Evolutionary conservation across 2,329 filamentous ascomycete species (phyloP).

Genomic region (Fusarium nelsonii): DNA sequence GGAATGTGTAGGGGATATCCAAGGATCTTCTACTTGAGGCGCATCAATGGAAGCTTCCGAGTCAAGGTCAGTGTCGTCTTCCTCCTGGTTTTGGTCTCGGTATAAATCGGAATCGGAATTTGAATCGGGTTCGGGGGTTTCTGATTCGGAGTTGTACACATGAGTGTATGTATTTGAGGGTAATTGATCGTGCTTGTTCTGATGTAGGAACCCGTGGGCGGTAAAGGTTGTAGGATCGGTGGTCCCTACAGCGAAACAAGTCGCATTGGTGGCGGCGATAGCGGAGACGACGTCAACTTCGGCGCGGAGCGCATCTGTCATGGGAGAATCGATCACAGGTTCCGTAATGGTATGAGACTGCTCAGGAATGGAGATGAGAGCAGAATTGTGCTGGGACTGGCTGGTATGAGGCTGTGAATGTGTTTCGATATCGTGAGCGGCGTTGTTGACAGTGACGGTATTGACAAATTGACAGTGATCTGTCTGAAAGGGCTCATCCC

Average conservation of each 20-base stretch:
- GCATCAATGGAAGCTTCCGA: slow-evolving; percentile 17
- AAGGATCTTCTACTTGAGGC: slow-evolving; percentile 17
- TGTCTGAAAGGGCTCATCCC: slow-evolving; percentile 42
- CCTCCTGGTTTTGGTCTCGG: slow-evolving; percentile 13
- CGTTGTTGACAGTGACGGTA: slow-evolving; percentile 14
- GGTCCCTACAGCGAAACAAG: slow-evolving; percentile 24
- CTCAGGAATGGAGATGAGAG: slow-evolving; percentile 7
- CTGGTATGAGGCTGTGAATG: slow-evolving; percentile 19
- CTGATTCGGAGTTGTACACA: slow-evolving; percentile 17
- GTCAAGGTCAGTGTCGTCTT: slow-evolving; percentile 24
- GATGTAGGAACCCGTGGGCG: slow-evolving; percentile 8
- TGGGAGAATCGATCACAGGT: slow-evolving; percentile 31
- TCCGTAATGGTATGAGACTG: slow-evolving; percentile 24
- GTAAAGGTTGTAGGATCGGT: slow-evolving; percentile 7
- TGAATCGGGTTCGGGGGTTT: slow-evolving; percentile 4
- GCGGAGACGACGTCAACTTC: slow-evolving; percentile 24
- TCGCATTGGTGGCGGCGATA: slow-evolving; percentile 20
- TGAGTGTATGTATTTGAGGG: slow-evolving; percentile 7
- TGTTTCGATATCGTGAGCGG: slow-evolving; percentile 8
- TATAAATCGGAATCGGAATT: slow-evolving; percentile 9
- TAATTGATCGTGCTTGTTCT: slow-evolving; percentile 17
- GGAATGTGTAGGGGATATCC: slow-evolving; percentile 16
- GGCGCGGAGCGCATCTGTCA: slow-evolving; percentile 39
- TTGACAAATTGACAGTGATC: slow-evolving; percentile 23
- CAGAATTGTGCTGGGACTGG: slow-evolving; percentile 12